Conservation (phyloP, 192 early-diverging fungal genomes). For the Umbelopsis ramanniana region DNA sequence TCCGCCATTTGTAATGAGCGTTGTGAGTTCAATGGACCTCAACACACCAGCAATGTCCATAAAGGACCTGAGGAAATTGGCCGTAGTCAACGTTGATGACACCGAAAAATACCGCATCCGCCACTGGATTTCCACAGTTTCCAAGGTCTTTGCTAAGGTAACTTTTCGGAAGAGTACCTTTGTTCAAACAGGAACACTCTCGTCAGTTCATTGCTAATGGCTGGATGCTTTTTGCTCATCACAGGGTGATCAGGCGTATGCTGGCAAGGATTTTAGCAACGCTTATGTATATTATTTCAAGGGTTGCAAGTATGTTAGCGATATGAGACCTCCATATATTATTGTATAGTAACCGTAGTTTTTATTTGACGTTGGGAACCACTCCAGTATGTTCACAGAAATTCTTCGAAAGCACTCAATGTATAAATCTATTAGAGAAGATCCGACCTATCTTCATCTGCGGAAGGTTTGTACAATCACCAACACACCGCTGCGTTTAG, state of each 20-base stretch:
- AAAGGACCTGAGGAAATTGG: slow-evolving; percentile 4
- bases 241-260: slow-evolving; percentile 34
- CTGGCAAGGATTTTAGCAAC: slow-evolving; percentile 24
- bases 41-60: neutral
- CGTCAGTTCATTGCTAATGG: neutral
- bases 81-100: slow-evolving; percentile 13
- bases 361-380: neutral
- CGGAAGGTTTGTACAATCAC: slow-evolving; percentile 45
- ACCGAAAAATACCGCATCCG: slow-evolving; percentile 17
- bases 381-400: slow-evolving; percentile 53
- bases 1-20: neutral
- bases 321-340: neutral
- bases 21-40: neutral
- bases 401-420: slow-evolving; percentile 48
- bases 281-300: slow-evolving; percentile 44
- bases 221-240: neutral
- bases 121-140: slow-evolving; percentile 21
- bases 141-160: slow-evolving; percentile 20
- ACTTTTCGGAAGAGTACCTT: neutral
- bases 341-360: neutral
- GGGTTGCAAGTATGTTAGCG: slow-evolving; percentile 35
- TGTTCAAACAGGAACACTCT: neutral
- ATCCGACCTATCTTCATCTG: slow-evolving; percentile 48
- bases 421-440: slow-evolving; percentile 44
- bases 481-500: too few relatives aligned